These are phyloP conservation scores for Ambrosia trifida DNA, from an alignment of 129 eudicot genomes.

Conservation along the genomic window DNA sequence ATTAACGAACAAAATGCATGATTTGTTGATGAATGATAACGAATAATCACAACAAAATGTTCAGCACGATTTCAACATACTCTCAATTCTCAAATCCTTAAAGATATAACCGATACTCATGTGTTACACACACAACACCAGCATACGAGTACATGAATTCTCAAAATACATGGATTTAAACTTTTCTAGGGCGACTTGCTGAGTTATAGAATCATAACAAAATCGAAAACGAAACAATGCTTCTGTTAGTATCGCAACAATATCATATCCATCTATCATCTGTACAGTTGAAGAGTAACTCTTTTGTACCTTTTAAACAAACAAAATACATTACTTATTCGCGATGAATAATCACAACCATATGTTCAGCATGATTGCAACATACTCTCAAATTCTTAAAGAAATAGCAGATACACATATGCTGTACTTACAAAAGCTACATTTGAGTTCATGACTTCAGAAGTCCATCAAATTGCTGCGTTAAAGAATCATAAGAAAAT, in stretches of 20 bases:
- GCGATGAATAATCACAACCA: background rate
- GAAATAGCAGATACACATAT: too few relatives aligned
- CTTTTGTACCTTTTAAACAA: background rate
- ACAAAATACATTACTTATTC: background rate
- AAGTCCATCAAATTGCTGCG: background rate
- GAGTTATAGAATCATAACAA: slow-evolving; percentile 5
- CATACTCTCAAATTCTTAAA: background rate
- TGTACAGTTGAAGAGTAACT: background rate
- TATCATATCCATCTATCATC: background rate
- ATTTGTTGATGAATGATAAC: too few relatives aligned
- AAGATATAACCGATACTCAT: too few relatives aligned
- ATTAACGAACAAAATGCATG: background rate
- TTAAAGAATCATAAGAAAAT: background rate
- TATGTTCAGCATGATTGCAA: background rate
- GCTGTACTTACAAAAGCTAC: background rate
- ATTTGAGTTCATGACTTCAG: background rate
- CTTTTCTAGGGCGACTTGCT: too few relatives aligned
- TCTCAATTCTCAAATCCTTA: too few relatives aligned
- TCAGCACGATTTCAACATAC: too few relatives aligned
- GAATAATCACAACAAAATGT: too few relatives aligned
- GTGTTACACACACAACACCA: too few relatives aligned
- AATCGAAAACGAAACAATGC: background rate
- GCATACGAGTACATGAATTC: background rate
- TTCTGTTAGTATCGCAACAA: background rate
- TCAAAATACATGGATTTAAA: background rate